Evolutionary conservation across 148 eudicot species (phyloP), one percentile per base, ranked within the genome.

Genomic region (Amaranthus hypochondriacus): DNA sequence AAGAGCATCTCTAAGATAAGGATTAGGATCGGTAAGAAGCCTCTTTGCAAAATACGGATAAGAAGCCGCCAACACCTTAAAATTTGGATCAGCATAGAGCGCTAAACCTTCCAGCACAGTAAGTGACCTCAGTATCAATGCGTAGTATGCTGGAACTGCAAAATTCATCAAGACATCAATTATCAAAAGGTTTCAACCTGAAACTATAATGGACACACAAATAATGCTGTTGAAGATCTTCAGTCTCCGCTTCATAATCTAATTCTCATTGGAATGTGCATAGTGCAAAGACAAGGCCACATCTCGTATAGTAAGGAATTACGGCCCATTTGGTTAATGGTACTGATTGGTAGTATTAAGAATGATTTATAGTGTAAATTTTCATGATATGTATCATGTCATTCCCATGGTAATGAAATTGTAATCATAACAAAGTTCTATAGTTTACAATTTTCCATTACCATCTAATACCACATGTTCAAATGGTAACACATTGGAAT

Each of bases 11-110:
- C 99, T 89, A 67, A 95, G 92, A 81, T 95, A 95, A 42, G 99
- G 99, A 78, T 90, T 90, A 63, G 93, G 94, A 89, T 95, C 99
- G n/a, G 99, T 95, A 63, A 95, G 96, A 80, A 95, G 96, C 74
- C 99, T 83, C 85, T 95, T 95, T 48, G 97, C 99, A 86, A 95
- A 95, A 85, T 95, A 95, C 48, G 99, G 99, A 83, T 95, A 95
- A 69, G 99, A 92, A 64, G 97, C 97, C 60, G 99, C 99, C 73
- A 95, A 80, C 63, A 95, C 99, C 81, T 95, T 95, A 75, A 95
- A 95, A 77, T 90, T 84, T 66, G 99, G 99, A 78, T 95, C 99
- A 50, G 99, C 99, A 77, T 89, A 83, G 21, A 95, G 89, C 59
- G 99, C 99, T 81, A 95, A 84, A 75, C 99, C 99, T 92, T 95